phyloP scores from a whole-genome alignment of 2,329 filamentous ascomycete genomes.

The Pyricularia grisea region DNA sequence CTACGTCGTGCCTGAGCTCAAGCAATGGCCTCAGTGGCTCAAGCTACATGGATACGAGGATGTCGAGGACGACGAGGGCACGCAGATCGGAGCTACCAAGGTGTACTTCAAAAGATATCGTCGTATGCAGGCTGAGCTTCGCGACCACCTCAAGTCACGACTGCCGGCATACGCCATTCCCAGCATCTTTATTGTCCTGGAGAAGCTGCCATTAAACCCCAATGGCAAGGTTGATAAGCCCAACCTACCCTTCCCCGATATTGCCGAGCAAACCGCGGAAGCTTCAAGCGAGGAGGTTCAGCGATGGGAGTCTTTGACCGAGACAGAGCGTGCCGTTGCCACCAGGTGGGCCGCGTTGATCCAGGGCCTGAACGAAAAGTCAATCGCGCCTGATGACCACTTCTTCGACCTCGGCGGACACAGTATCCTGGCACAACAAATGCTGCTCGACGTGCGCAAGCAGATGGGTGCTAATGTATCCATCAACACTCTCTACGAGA shows the following conservation, averaged over 20 bases:
- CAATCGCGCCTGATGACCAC: slow-evolving; percentile 46
- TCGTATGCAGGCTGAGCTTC: slow-evolving; percentile 36
- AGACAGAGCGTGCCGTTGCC: slow-evolving; percentile 60
- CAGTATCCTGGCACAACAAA: slow-evolving; percentile 70
- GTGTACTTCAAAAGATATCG: slow-evolving; percentile 36
- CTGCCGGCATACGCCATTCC: slow-evolving; percentile 70
- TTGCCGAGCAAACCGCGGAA: slow-evolving; percentile 48
- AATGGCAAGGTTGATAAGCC: slow-evolving; percentile 79
- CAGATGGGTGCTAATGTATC: slow-evolving; percentile 40
- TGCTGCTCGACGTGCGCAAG: slow-evolving; percentile 58
- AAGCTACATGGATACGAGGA: slow-evolving; percentile 44
- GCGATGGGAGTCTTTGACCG: slow-evolving; percentile 19
- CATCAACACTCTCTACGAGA: slow-evolving; percentile 62
- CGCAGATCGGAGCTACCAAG: slow-evolving; percentile 30
- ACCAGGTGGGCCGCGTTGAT: slow-evolving; percentile 67
- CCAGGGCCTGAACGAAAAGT: slow-evolving; percentile 54
- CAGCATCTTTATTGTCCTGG: slow-evolving; percentile 62
- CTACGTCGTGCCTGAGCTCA: slow-evolving; percentile 78
- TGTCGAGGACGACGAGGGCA: slow-evolving; percentile 43
- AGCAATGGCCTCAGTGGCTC: slow-evolving; percentile 64
- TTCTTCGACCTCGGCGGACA: slow-evolving; percentile 81
- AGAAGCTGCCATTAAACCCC: slow-evolving; percentile 47
- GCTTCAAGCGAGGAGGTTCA: slow-evolving; percentile 31
- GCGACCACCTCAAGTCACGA: slow-evolving; percentile 61
- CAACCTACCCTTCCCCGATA: slow-evolving; percentile 71